Conservation (phyloP, 345 rosid genomes). For the Isatis tinctoria region DNA sequence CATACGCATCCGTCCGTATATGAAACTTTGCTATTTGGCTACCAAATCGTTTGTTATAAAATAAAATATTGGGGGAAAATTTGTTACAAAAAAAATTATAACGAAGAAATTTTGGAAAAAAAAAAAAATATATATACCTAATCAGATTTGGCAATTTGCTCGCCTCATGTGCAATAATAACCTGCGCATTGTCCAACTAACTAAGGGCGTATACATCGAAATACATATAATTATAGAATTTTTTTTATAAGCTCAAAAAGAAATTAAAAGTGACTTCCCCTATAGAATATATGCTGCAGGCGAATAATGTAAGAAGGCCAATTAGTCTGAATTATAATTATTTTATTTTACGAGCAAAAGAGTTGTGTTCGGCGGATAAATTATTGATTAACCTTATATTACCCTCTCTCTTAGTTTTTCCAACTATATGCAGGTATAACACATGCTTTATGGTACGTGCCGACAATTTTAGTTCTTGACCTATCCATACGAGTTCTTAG, state of each 20-base stretch:
- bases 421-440: slow-evolving; percentile 1
- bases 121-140: not conserved
- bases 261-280: not conserved
- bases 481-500: slow-evolving; percentile 23
- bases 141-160: slow-evolving; percentile 13
- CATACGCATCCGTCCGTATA: not conserved
- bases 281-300: slow-evolving; percentile 9
- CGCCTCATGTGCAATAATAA: not conserved
- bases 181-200: not conserved
- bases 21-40: not conserved
- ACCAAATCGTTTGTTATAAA: not conserved
- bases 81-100: not conserved
- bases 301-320: slow-evolving; percentile 21
- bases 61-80: not conserved
- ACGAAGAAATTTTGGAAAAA: not conserved
- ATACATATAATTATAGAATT: not conserved
- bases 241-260: not conserved
- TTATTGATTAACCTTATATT: slow-evolving; percentile 5
- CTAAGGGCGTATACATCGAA: slow-evolving; percentile 1
- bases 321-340: not conserved
- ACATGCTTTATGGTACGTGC: slow-evolving; percentile 32
- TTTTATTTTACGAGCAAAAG: not conserved
- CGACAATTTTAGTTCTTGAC: slow-evolving; percentile 29
- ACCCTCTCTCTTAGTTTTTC: not conserved
- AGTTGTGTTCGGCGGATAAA: slow-evolving; percentile 21